Percentiles rank a stretch among this genome's conserved stretches.
Evolutionary conservation across 371 early-diverging fungal genomes (phyloP).

Genomic region (Racocetra persica): DNA sequence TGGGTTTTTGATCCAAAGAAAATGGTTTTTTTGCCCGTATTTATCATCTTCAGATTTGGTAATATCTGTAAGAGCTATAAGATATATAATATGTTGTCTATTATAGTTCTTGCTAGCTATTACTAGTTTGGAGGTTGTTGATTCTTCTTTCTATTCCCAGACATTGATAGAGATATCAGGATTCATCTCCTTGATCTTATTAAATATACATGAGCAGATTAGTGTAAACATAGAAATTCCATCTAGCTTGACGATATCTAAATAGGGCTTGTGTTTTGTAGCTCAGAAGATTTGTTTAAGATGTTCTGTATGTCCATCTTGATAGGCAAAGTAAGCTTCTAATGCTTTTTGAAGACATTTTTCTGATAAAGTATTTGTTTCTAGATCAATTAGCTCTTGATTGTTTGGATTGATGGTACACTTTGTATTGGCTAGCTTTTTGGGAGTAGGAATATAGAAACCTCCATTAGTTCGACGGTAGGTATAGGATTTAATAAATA

Average conservation of each 20-base stretch:
- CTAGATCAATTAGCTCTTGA: too few relatives aligned
- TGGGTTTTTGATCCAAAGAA: slow-evolving; percentile 33
- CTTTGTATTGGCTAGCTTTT: slow-evolving; percentile 31
- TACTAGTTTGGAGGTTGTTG: slow-evolving; percentile 18
- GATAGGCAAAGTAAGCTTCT: neutral
- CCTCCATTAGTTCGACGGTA: neutral
- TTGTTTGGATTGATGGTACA: slow-evolving; percentile 27
- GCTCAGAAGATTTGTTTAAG: neutral
- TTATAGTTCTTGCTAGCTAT: slow-evolving; percentile 10
- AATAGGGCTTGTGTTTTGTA: neutral
- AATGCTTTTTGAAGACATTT: slow-evolving; percentile 13
- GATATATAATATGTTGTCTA: slow-evolving; percentile 32
- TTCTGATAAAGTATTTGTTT: neutral
- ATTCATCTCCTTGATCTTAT: neutral
- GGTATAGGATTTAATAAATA: slow-evolving; percentile 28
- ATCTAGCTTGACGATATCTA: slow-evolving; percentile 7
- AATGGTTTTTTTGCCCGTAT: slow-evolving; percentile 26
- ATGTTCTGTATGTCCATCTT: neutral
- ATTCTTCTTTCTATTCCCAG: slow-evolving; percentile 15
- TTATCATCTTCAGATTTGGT: slow-evolving; percentile 16
- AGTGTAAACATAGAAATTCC: slow-evolving; percentile 22
- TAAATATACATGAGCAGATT: slow-evolving; percentile 18
- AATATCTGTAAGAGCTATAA: slow-evolving; percentile 35
- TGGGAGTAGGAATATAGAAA: slow-evolving; percentile 11
- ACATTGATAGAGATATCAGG: slow-evolving; percentile 32